A percentile compares a stretch with the other conserved stretches of the same genome.
These are phyloP conservation scores for Chrysosphaeria jannelii DNA, from an alignment of 2,329 filamentous ascomycete species.

Conservation along the genomic window DNA sequence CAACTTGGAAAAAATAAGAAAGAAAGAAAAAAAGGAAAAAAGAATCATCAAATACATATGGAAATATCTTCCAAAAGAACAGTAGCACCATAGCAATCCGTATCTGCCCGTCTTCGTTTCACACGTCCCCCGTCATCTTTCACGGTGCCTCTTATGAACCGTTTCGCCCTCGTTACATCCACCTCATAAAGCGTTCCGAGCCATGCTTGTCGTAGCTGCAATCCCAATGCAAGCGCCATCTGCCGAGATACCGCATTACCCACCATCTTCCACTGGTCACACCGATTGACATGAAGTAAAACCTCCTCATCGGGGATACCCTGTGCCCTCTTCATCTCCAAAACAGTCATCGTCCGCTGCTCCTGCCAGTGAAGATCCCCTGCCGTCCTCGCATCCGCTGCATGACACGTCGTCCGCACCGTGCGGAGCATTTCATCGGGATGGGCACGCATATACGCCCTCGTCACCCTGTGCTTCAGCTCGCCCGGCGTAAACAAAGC, in stretches of 20 bases:
- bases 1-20: too few species aligned
- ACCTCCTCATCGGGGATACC: slow-evolving; percentile 41
- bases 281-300: slow-evolving; percentile 21
- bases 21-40: too few species aligned
- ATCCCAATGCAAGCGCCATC: slow-evolving; percentile 33
- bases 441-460: slow-evolving; percentile 14
- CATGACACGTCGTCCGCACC: slow-evolving; percentile 21
- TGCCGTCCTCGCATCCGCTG: slow-evolving; percentile 24
- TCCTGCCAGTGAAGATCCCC: slow-evolving; percentile 33
- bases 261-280: slow-evolving; percentile 30
- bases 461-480: slow-evolving; percentile 4
- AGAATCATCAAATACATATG: too few species aligned
- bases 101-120: too few species aligned
- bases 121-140: too few species aligned
- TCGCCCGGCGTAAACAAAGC: slow-evolving; percentile 10
- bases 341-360: slow-evolving; percentile 25
- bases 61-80: too few species aligned
- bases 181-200: slow-evolving; percentile 10
- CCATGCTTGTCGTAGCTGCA: slow-evolving; percentile 29
- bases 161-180: not conserved
- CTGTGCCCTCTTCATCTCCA: slow-evolving; percentile 39
- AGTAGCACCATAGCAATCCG: too few species aligned
- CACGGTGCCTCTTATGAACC: too few species aligned
- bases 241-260: slow-evolving; percentile 51
- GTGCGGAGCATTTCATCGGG: slow-evolving; percentile 23